phyloP scores from a whole-genome alignment of 2,329 filamentous ascomycete genomes.

The Aureobasidium mangrovei region DNA sequence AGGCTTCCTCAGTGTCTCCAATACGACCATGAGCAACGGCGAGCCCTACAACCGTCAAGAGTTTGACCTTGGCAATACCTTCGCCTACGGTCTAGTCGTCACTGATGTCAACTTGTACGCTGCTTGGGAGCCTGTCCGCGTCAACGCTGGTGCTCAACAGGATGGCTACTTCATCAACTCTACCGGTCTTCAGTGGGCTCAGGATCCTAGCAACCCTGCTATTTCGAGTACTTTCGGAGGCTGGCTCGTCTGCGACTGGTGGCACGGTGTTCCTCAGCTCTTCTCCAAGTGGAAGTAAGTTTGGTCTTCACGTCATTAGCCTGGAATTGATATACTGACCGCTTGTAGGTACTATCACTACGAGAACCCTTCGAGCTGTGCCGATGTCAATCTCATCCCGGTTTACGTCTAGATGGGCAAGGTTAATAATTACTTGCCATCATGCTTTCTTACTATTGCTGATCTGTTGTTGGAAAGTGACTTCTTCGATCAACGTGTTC shows the following conservation, averaged over 20 bases:
- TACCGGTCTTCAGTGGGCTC: constrained; percentile 27
- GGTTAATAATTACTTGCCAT: not conserved
- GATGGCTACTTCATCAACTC: constrained; percentile 25
- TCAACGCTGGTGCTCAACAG: constrained; percentile 22
- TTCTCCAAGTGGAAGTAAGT: constrained; percentile 23
- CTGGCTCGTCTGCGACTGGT: constrained; percentile 26
- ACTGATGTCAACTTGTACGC: constrained; percentile 23
- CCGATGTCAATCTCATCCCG: constrained; percentile 24
- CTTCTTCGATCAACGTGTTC: too few relatives aligned
- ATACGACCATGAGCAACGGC: constrained; percentile 18
- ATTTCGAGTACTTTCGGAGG: constrained; percentile 3
- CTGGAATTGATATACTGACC: not conserved
- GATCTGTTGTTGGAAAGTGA: too few relatives aligned
- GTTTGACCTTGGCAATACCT: constrained; percentile 25
- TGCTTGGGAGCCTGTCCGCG: constrained; percentile 25
- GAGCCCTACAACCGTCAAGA: constrained; percentile 21
- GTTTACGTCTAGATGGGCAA: constrained; percentile 19
- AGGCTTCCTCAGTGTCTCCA: constrained; percentile 23
- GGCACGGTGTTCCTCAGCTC: constrained; percentile 27
- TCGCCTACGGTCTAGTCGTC: constrained; percentile 19
- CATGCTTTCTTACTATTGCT: too few relatives aligned
- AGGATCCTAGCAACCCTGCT: not conserved
- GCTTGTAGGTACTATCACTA: not conserved
- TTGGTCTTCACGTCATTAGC: not conserved
- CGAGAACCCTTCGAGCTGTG: constrained; percentile 23